Base-by-base conservation (phyloP, 805 yeast species). In the Candida morakotiae region DNA sequence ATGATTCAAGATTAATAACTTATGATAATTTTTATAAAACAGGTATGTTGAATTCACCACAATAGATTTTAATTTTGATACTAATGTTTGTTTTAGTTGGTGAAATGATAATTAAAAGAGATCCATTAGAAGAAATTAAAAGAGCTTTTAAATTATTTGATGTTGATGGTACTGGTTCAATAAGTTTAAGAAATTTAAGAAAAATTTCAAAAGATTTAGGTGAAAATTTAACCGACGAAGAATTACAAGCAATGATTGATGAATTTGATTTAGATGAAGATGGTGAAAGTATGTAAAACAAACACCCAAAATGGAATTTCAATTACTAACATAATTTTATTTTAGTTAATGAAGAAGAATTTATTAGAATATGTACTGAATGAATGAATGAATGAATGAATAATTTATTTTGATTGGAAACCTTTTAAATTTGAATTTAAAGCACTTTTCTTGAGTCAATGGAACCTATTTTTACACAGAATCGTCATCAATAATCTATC, bases 201-300 rank as follows among this genome's bases (percentile, higher is more conserved):
- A 74, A 93, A 43, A 95, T 91, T 1, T 93, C 97, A 9, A 84
- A 85, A 49, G 97, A 91, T 47, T 64, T 93, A 40, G 97, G 96
- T 2, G 98, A 93, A 58, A 85, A 83, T 49, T 65, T 93, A 40
- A 81, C 87, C 5, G 99, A 93, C 48, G 96, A 87, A 41, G 98
- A 93, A 54, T 68, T 93, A 35, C 74, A 85, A 47, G 97, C 97
- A 4, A 93, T 93, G 98, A 93, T 93, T 46, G 96, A 89, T 44
- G 98, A 91, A 59, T 93, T 93, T 55, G 99, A 93, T 62, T 64
- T 89, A 35, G 97, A 93, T 56, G 95, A 87, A 39, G 98, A 93
- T 58, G 98, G 98, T 35, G 96, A 86, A 47, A 89, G 73, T 62
- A 60, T 49, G 73, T 72, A 65, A 53, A 29, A 18, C 8, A 4